phyloP scores from a whole-genome alignment of 208 protist genomes.

The Herpetomonas tarakana region DNA sequence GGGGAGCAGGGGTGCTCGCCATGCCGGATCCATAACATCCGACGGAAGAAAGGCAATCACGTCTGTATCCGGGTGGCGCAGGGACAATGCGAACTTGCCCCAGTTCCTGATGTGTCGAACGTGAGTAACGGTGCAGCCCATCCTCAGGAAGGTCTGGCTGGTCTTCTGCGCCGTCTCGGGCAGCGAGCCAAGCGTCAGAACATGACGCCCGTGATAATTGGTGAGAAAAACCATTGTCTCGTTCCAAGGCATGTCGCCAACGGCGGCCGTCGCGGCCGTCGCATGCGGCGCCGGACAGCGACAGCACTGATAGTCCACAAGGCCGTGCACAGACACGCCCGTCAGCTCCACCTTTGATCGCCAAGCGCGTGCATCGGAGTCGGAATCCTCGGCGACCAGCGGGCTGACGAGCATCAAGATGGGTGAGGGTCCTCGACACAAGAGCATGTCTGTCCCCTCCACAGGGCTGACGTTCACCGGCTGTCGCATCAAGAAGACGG shows the following conservation, averaged over 20 bases:
- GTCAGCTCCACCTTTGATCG: neutral
- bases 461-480: constrained; percentile 28
- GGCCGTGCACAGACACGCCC: neutral
- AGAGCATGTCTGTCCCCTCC: constrained; percentile 17
- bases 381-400: no score
- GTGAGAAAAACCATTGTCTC: constrained; percentile 3
- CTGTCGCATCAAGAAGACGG: constrained; percentile 15
- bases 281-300: no score
- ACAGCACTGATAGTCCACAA: neutral
- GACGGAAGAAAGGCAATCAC: constrained; percentile 48
- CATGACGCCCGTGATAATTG: constrained; percentile 13
- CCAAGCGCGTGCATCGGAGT: no score
- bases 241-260: neutral
- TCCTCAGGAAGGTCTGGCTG: constrained; percentile 35
- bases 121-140: constrained; percentile 64
- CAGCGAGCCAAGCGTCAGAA: constrained; percentile 25
- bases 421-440: constrained; percentile 32
- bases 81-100: constrained; percentile 44
- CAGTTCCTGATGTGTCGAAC: constrained; percentile 51
- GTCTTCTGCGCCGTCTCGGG: constrained; percentile 42
- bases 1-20: constrained; percentile 7
- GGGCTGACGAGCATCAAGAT: constrained; percentile 35
- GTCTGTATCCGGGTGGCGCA: constrained; percentile 57
- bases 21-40: constrained; percentile 19
- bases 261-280: no score